These are phyloP conservation scores for Neofusicoccum cordaticola DNA, from an alignment of 2,329 filamentous ascomycete species.

Conservation along the genomic window DNA sequence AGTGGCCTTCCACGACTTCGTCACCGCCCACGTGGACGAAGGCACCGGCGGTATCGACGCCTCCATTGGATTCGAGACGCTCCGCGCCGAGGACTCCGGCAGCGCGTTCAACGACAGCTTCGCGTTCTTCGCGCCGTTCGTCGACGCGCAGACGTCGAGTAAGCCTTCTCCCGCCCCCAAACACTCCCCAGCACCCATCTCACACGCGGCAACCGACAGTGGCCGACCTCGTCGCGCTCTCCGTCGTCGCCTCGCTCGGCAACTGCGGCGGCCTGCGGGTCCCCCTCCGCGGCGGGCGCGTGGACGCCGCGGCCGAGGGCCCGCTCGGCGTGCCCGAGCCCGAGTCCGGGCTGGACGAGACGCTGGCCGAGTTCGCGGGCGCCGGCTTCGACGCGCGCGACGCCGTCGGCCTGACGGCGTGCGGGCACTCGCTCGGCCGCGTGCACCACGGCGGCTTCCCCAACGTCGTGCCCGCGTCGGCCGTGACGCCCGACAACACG, in stretches of 20 bases:
- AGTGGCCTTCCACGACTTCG: constrained; percentile 36
- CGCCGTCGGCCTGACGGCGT: constrained; percentile 29
- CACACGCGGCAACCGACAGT: constrained; percentile 15
- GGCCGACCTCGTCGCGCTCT: constrained; percentile 33
- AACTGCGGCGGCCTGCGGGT: constrained; percentile 30
- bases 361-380: constrained; percentile 28
- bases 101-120: constrained; percentile 34
- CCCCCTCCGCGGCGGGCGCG: constrained; percentile 30
- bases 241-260: constrained; percentile 29
- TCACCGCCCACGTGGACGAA: constrained; percentile 27
- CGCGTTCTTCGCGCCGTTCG: constrained; percentile 27
- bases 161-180: not conserved
- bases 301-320: constrained; percentile 32
- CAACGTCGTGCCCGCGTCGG: constrained; percentile 27
- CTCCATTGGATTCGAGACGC: constrained; percentile 33
- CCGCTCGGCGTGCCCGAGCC: constrained; percentile 32
- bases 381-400: constrained; percentile 30
- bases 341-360: constrained; percentile 30
- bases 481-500: constrained; percentile 24
- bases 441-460: constrained; percentile 33
- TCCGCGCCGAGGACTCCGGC: constrained; percentile 30
- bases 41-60: constrained; percentile 35
- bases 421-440: constrained; percentile 36
- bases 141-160: constrained; percentile 23
- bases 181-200: not conserved